These are phyloP conservation scores for Zelonia costaricensis DNA, from an alignment of 208 protist species.

Conservation along the genomic window DNA sequence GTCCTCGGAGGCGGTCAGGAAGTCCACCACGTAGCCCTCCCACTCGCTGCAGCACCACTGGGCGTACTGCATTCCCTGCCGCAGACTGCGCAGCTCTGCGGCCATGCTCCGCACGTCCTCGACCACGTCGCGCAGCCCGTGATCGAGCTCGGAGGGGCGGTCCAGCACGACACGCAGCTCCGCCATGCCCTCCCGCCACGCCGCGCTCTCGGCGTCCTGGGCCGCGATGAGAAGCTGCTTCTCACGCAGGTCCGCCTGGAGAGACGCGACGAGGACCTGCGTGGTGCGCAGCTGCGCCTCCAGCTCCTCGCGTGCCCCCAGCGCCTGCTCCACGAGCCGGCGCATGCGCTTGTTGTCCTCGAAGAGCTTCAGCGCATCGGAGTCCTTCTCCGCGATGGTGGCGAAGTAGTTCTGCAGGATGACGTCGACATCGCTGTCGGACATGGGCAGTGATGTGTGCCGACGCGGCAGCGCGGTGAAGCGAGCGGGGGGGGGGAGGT, in stretches of 20 bases:
- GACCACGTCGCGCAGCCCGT: conserved; percentile 40
- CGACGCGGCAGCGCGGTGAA: too few relatives aligned
- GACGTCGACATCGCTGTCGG: conserved; percentile 54
- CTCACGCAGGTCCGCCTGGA: conserved; percentile 58
- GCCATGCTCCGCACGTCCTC: conserved; percentile 36
- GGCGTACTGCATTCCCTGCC: conserved; percentile 20
- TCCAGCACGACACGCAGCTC: conserved; percentile 37
- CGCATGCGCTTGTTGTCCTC: conserved; percentile 73
- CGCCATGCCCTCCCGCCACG: conserved; percentile 35
- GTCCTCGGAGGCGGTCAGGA: conserved; percentile 28
- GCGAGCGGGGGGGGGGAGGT: too few relatives aligned
- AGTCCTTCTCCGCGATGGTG: conserved; percentile 72
- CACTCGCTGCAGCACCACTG: conserved; percentile 21
- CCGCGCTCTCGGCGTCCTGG: conserved; percentile 36
- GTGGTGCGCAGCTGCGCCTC: conserved; percentile 38
- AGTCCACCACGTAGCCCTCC: conserved; percentile 10
- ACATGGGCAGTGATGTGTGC: conserved; percentile 8
- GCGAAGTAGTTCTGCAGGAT: conserved; percentile 72
- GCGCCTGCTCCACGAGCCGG: conserved; percentile 47
- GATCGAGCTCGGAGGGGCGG: conserved; percentile 51
- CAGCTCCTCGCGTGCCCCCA: conserved; percentile 43
- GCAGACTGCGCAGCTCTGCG: conserved; percentile 23
- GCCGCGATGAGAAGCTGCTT: conserved; percentile 53
- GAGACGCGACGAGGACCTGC: conserved; percentile 37
- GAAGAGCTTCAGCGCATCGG: conserved; percentile 75